Evolutionary conservation across 495 filamentous ascomycete genomes (phyloP), one percentile per base, ranked within the genome.

Genomic region (Trypethelium eluteriae): DNA sequence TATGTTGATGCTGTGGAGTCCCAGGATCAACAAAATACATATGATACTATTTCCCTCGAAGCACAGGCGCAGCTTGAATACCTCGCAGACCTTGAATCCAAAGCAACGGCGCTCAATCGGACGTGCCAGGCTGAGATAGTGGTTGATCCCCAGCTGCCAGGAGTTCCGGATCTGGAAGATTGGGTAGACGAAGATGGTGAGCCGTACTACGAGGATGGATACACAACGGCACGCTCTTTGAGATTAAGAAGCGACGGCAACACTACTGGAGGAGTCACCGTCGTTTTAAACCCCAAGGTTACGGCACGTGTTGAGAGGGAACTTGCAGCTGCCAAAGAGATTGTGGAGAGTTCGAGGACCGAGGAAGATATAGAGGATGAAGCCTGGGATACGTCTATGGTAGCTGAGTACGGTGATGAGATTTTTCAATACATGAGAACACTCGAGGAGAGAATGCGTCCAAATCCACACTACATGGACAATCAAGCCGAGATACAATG

Each of bases 401-500:
- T 99, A 39, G 89, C 92, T 16, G 93, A 98, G 73, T 99, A 99
- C 73, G 86, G 87, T 61, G 89, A 94, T 3, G 94, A 99, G 74
- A 99, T 99, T 68, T 98, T 97, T 71, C 79, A 83, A 7, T 96
- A 98, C 77, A 89, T 98, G 88, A 83, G 83, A 65, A 81, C 88
- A 61, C 85, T 96, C 62, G 94, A 98, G 92, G 84, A 84, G 67
- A 83, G 83, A 50, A 88, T 98, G 84, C 78, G 91, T 50, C 94
- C 94, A 0, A 89, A 93, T 72, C 81, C 89, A 2, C 85, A 93
- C 71, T 98, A 98, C 80, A 98, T 98, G 95, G 91, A 96, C 62
- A 87, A 89, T 63, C 94, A 98, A 75, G 85, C 87, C n/a, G 93
- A 98, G 76, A 93, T 98, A 65, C 91, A 96, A 75, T 98, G 95